Evolutionary conservation across 2,329 filamentous ascomycete species (phyloP).

Genomic region (Hymenoscyphus occultus): DNA sequence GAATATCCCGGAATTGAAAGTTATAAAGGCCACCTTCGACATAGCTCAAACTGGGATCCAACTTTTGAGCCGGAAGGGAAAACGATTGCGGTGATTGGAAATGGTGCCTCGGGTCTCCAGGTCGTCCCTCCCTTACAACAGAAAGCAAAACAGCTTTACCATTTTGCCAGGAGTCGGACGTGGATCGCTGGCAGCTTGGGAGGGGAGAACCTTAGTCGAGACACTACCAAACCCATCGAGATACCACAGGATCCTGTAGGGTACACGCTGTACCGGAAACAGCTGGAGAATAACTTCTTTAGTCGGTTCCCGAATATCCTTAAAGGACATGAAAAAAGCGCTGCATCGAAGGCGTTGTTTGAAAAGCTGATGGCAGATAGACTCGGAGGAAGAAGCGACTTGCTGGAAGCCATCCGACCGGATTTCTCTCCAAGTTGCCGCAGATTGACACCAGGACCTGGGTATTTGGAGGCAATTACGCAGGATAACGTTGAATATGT

Average conservation of each 20-base stretch:
- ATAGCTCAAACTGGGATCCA: slow-evolving; percentile 60
- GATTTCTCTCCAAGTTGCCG: slow-evolving; percentile 64
- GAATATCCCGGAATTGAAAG: slow-evolving; percentile 55
- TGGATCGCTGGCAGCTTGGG: slow-evolving; percentile 66
- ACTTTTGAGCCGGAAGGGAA: slow-evolving; percentile 44
- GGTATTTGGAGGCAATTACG: slow-evolving; percentile 62
- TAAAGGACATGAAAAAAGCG: slow-evolving; percentile 46
- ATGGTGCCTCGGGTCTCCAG: slow-evolving; percentile 52
- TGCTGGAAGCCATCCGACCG: slow-evolving; percentile 55
- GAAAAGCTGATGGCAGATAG: slow-evolving; percentile 52
- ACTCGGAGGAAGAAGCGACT: slow-evolving; percentile 51
- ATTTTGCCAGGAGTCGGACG: slow-evolving; percentile 49
- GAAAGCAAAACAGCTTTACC: slow-evolving; percentile 20
- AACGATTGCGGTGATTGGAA: slow-evolving; percentile 49
- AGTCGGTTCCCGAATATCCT: slow-evolving; percentile 47
- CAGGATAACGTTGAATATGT: slow-evolving; percentile 60
- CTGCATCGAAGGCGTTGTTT: slow-evolving; percentile 48
- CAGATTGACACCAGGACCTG: slow-evolving; percentile 62
- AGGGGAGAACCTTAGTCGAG: slow-evolving; percentile 45
- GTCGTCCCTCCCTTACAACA: slow-evolving; percentile 46
- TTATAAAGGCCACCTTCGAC: slow-evolving; percentile 49
- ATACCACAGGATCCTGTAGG: slow-evolving; percentile 38
- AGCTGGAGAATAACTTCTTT: slow-evolving; percentile 40
- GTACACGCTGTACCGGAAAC: slow-evolving; percentile 42
- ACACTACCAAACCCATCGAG: slow-evolving; percentile 22